Conservation (phyloP, 2,329 filamentous ascomycete species). For the Aspergillus floridensis region DNA sequence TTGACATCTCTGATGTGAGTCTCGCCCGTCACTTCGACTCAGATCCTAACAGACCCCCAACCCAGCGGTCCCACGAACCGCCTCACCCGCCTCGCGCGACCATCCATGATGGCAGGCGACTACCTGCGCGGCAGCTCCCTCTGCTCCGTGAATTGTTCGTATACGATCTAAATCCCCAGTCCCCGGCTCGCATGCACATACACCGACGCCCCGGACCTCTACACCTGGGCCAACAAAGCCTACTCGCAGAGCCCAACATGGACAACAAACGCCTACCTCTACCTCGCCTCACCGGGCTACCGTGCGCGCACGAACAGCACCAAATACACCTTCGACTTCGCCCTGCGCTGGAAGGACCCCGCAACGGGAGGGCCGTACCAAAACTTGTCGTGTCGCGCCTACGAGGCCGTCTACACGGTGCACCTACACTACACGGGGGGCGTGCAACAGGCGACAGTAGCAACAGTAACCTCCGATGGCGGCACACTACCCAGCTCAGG, state of each 20-base stretch:
- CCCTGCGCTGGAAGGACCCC: neutral
- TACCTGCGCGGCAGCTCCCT: neutral
- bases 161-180: neutral
- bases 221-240: neutral
- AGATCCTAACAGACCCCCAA: too few relatives aligned
- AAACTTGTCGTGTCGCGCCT: neutral
- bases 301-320: neutral
- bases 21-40: too few relatives aligned
- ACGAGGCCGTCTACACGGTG: neutral
- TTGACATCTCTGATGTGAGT: too few relatives aligned
- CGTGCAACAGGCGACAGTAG: neutral
- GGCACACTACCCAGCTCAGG: neutral
- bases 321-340: neutral
- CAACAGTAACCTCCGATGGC: neutral
- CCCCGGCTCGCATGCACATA: neutral
- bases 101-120: neutral
- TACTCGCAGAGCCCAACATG: neutral
- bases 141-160: neutral
- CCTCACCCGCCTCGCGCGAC: neutral
- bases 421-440: neutral
- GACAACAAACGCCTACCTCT: neutral
- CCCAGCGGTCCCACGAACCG: too few relatives aligned
- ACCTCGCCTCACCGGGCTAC: neutral
- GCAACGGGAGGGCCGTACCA: neutral
- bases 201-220: neutral